phyloP scores from a whole-genome alignment of 805 yeast species.

The Hanseniaspora hatyaiensis region DNA sequence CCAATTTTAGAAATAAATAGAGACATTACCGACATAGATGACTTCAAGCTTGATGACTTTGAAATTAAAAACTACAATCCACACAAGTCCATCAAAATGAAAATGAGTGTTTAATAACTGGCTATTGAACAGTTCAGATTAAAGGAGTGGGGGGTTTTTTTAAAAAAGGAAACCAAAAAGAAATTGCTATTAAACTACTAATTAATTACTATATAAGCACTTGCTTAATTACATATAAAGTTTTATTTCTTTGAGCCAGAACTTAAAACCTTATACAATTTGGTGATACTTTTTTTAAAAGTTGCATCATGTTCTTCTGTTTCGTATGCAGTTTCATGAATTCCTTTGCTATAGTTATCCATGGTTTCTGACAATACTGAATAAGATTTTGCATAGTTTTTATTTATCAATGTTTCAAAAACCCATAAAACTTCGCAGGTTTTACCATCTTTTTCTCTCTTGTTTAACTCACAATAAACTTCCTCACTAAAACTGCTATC shows the following conservation, averaged over 20 bases:
- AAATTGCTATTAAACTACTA: too few relatives aligned
- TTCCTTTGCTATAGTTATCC: not conserved
- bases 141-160: too few relatives aligned
- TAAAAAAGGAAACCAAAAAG: too few relatives aligned
- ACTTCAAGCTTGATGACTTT: conserved; percentile 79
- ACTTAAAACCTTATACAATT: conserved; percentile 1
- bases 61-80: conserved; percentile 72
- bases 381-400: conserved; percentile 8
- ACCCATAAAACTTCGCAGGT: conserved; percentile 8
- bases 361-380: not conserved
- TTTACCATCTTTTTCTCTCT: not conserved
- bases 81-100: conserved; percentile 76
- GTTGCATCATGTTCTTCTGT: not conserved
- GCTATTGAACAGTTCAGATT: too few relatives aligned
- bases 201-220: too few relatives aligned
- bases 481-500: not conserved
- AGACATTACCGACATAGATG: conserved; percentile 64
- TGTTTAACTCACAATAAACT: not conserved
- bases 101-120: conserved; percentile 74
- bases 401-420: conserved; percentile 14
- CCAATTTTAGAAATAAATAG: conserved; percentile 68
- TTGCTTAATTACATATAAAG: too few relatives aligned
- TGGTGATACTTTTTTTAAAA: conserved; percentile 1
- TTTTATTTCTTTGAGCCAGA: not conserved
- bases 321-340: not conserved